These are phyloP conservation scores for Cyberlindnera meyerae DNA, from an alignment of 805 yeast genomes.

Conservation along the genomic window DNA sequence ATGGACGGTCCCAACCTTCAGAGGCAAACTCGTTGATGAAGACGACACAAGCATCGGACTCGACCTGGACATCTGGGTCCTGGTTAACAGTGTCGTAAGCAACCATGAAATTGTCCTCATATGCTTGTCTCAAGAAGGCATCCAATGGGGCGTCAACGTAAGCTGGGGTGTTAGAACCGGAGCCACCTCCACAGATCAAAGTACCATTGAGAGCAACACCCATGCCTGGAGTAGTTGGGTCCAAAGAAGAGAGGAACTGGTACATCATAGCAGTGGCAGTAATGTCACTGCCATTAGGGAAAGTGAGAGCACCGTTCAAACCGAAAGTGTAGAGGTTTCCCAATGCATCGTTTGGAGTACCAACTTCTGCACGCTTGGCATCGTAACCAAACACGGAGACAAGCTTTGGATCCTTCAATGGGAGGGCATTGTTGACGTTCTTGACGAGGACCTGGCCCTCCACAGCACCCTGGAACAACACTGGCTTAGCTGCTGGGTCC, in stretches of 20 bases:
- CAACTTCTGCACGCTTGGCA: constrained; percentile 2
- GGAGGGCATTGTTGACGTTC: constrained; percentile 7
- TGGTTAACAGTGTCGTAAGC: constrained; percentile 3
- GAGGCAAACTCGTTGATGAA: constrained; percentile 7
- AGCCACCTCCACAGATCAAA: constrained; percentile 7
- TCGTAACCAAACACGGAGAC: constrained; percentile 10
- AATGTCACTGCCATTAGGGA: constrained; percentile 2
- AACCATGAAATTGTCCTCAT: constrained; percentile 3
- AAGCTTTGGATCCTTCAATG: constrained; percentile 4
- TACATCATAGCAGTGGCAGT: neutral
- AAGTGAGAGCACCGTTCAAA: neutral
- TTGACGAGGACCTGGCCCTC: constrained; percentile 9
- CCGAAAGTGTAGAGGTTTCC: constrained; percentile 1
- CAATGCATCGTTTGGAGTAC: constrained; percentile 1
- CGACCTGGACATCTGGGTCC: constrained; percentile 5
- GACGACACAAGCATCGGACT: constrained; percentile 8
- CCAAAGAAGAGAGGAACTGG: constrained; percentile 1
- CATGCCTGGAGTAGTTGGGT: constrained; percentile 1
- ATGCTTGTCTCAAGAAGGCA: constrained; percentile 4
- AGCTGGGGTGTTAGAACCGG: constrained; percentile 2
- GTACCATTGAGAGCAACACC: constrained; percentile 10
- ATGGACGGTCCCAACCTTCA: constrained; percentile 10
- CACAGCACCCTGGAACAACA: constrained; percentile 9
- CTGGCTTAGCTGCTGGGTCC: constrained; percentile 7
- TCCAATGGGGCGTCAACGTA: constrained; percentile 4